Evolutionary conservation across 768 basidiomycete genomes (phyloP), one percentile per base, ranked within the genome.

Genomic region (Amanita rimosa): DNA sequence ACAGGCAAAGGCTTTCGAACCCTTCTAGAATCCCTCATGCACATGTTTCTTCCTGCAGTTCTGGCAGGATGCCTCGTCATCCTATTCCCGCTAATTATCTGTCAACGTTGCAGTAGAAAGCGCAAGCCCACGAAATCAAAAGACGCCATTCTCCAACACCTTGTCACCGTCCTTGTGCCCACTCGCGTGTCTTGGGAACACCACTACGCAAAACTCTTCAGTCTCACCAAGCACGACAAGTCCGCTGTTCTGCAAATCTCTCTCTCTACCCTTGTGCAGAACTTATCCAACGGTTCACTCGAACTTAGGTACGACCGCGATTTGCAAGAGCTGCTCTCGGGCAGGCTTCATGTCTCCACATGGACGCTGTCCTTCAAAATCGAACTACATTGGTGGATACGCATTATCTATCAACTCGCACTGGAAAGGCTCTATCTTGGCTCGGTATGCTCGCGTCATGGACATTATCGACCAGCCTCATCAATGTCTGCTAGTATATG

Each of bases 101-200:
- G 31, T 13, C 31, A 31, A 13, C 13, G 2, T 4, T 31, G 31
- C 31, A 4, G 44, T 7, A 26, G 8, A 19, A 44, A 21, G 22
- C 3, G 6, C 14, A 24, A n/a, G n/a, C n/a, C 22, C 3, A 38
- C 24, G 21, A 36, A 37, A 37, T 27, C 27, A 24, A 46, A 35
- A 36, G 24, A 46, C 27, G 43, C 43, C 6, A 36, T 13, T 8
- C 17, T 43, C 10, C 27, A 49, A 14, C 31, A 21, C 29, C 48
- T 49, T 16, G 4, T 35, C 21, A n/a, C 34, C 8, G 17, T 49
- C 21, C 33, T 49, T 7, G 31, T 31, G 6, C 48, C 48, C 40
- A 13, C 48, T n/a, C 22, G 39, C 27, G 48, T 43, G 13, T 41
- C 48, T 42, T 49, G 48, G 48, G 48, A 49, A 21, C 48, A 49